These are phyloP conservation scores for Sordariomycetes sp. DNA, from an alignment of 2,329 filamentous ascomycete species.

Conservation along the genomic window DNA sequence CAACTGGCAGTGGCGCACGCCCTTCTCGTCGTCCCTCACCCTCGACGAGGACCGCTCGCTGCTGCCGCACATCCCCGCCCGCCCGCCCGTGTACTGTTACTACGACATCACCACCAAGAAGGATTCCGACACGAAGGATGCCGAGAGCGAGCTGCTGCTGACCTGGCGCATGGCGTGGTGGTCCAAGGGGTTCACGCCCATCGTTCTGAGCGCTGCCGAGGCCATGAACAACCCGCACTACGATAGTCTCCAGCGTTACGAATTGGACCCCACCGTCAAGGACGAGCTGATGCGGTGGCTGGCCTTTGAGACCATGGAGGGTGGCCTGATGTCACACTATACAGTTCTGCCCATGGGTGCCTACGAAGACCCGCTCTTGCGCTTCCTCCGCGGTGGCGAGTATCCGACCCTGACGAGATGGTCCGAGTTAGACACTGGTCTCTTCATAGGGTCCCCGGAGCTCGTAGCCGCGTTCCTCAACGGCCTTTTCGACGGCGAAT, in stretches of 20 bases:
- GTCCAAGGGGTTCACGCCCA: conserved; percentile 81
- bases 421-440: conserved; percentile 56
- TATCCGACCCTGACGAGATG: conserved; percentile 67
- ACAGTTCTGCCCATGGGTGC: conserved; percentile 76
- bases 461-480: conserved; percentile 55
- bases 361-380: conserved; percentile 60
- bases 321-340: conserved; percentile 69
- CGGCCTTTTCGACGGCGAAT: conserved; percentile 43
- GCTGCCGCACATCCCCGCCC: conserved; percentile 61
- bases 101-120: conserved; percentile 62
- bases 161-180: conserved; percentile 93
- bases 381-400: conserved; percentile 63
- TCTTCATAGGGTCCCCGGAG: conserved; percentile 61
- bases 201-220: conserved; percentile 70
- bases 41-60: conserved; percentile 76
- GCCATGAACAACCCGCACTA: conserved; percentile 77
- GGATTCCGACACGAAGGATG: conserved; percentile 53
- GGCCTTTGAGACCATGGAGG: conserved; percentile 86
- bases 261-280: conserved; percentile 53
- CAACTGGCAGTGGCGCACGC: conserved; percentile 77
- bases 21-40: conserved; percentile 72
- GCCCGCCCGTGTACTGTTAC: conserved; percentile 80
- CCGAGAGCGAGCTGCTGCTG: conserved; percentile 69
- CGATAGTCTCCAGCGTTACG: conserved; percentile 51
- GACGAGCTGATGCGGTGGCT: conserved; percentile 74